Evolutionary conservation across 768 basidiomycete species (phyloP), one percentile per base, ranked within the genome.

Genomic region (Pulveroboletus ravenelii): DNA sequence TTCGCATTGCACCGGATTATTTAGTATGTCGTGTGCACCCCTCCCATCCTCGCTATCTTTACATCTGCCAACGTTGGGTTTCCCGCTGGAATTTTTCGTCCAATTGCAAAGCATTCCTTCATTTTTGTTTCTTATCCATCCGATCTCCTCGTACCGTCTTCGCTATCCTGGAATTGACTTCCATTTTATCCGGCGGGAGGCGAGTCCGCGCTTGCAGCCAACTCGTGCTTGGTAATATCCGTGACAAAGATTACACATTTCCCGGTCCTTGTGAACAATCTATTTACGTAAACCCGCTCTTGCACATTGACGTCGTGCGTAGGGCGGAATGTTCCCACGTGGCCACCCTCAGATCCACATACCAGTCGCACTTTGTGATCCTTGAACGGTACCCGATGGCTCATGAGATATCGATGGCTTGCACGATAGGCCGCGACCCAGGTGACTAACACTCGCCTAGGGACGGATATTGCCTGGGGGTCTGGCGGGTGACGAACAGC

Each of bases 51-150:
- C 34, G 43, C 37, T 54, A 45, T 52, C 58, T 45, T 59, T 47
- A 41, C 42, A 35, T 48, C n/a, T 50, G 20, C 30, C 57, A 39
- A 47, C 39, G 36, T 59, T 48, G 51, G 47, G 25, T 52, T 52
- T 52, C 50, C 51, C 53, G 63, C 53, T 42, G 63, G 57, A 49
- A 51, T 46, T 49, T 44, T 47, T 46, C 47, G 32, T 47, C 52
- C 52, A 30, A 51, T 53, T 47, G 48, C 50, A 52, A 48, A 43
- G 39, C 53, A 50, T 44, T 62, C 50, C 32, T 59, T 53, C n/a
- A 42, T 55, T 47, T 38, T 29, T 40, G 18, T 44, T 53, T 42
- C 39, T 51, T 41, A 51, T 45, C 35, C 12, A 52, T 55, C 42
- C 29, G 29, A 17, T 9, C 37, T 17, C 10, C n/a, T 41, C 47